Base-by-base conservation (phyloP, 805 yeast genomes). In the Yarrowia phangngaensis region DNA sequence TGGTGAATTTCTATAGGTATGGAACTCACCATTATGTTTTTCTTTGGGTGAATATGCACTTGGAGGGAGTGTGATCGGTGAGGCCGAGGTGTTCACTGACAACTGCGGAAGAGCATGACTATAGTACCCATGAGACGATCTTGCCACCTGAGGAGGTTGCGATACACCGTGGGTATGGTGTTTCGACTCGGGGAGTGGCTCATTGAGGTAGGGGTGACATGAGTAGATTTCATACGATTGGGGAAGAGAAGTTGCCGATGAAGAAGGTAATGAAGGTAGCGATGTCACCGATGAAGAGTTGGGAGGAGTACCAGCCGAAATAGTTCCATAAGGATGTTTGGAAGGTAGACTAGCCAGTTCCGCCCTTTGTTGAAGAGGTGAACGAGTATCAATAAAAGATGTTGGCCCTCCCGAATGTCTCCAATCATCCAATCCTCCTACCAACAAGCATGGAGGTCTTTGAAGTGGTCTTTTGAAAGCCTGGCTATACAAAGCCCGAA, bases 401-500 rank as follows among this genome's bases (percentile, higher is more conserved):
- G 50, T 38, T 9, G 50, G 11, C 3, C 20, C 34, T 4, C 33
- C 19, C 3, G 22, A 46, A 14, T 35, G 31, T 13, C 13, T 35
- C 53, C 23, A 72, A 0, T 70, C 64, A 2, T 56, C 55, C 51
- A 79, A 73, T 0, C 92, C 94, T 20, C 83, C 85, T 7, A 68
- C 65, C 3, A 79, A 60, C 11, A 76, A 54, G 5, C 75, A 65
- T 11, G 73, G 79, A 50, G 55, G 60, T 53, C 70, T 67, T 62
- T 65, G 67, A 52, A 62, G 57, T 14, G 65, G 66, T 56, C 58
- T 61, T 54, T 65, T 60, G 14, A 66, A 55, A 14, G 74, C 62
- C 57, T 68, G 60, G 19, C 63, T 58, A 46, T 63, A 67, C 19
- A 80, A 53, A 13, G 70, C 62, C 14, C 63, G 56, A 2, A 65